Percentiles rank a stretch among this genome's conserved stretches.
phyloP scores from a whole-genome alignment of 75 land plant species.

The Selaginella tamariscina region DNA sequence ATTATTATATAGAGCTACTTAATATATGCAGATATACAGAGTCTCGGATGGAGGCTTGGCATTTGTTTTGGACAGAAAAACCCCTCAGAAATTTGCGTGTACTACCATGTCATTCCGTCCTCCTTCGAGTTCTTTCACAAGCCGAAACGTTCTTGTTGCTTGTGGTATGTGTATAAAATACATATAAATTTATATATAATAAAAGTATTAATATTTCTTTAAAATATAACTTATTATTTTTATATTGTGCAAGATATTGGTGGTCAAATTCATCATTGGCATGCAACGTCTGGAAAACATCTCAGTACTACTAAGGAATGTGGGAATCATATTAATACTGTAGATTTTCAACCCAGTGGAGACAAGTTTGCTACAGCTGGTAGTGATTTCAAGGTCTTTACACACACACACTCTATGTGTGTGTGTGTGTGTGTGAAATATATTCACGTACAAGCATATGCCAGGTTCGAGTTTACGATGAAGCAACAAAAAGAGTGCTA shows the following conservation, averaged over 20 bases:
- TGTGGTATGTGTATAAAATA: constrained; percentile 16
- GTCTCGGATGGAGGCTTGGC: constrained; percentile 16
- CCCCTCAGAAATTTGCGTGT: constrained; percentile 14
- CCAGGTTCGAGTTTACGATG: constrained; percentile 29
- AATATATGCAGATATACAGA: constrained; percentile 23
- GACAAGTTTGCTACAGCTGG: constrained; percentile 29
- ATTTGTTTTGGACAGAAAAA: constrained; percentile 16
- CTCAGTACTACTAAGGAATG: constrained; percentile 14
- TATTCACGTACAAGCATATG: too few relatives aligned
- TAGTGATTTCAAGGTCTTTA: constrained; percentile 26
- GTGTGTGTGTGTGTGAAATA: too few relatives aligned
- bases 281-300: constrained; percentile 27
- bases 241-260: constrained; percentile 18
- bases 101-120: constrained; percentile 24
- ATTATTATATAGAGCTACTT: neutral
- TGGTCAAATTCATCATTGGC: constrained; percentile 34
- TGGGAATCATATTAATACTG: constrained; percentile 22
- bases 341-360: constrained; percentile 20
- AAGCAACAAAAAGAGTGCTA: constrained; percentile 14
- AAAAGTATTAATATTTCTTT: neutral
- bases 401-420: too few relatives aligned
- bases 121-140: neutral
- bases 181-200: neutral
- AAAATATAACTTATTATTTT: neutral
- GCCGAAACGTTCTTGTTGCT: constrained; percentile 22